A percentile compares a stretch with the other conserved stretches of the same genome.
These are phyloP conservation scores for Acanthamoeba sp. DNA, from an alignment of 208 protist genomes.

Conservation along the genomic window DNA sequence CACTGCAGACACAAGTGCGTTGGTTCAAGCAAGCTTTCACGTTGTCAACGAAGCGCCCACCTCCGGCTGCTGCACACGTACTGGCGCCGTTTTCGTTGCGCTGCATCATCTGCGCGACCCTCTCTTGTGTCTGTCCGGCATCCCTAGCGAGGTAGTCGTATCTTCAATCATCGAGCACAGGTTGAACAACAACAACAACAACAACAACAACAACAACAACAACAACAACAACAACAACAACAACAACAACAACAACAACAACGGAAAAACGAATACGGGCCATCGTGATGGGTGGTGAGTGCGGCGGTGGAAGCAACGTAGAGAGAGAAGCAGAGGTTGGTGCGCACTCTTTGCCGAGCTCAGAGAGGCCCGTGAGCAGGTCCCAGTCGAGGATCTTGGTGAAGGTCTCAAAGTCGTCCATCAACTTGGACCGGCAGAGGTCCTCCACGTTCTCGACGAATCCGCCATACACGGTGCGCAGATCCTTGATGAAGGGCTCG, in stretches of 20 bases:
- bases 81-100: conserved; percentile 17
- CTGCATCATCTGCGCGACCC: conserved; percentile 82
- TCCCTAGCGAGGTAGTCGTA: conserved; percentile 80
- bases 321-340: no score
- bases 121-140: conserved; percentile 77
- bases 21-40: no score
- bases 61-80: no score
- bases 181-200: neutral
- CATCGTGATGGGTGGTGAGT: neutral
- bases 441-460: conserved; percentile 82
- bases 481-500: conserved; percentile 81
- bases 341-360: conserved; percentile 59
- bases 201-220: neutral
- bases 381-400: conserved; percentile 89
- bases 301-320: neutral
- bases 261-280: no score
- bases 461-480: conserved; percentile 62
- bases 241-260: neutral
- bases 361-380: conserved; percentile 75
- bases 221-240: neutral
- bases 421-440: conserved; percentile 73
- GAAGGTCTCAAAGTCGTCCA: conserved; percentile 88
- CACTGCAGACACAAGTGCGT: no score
- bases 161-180: neutral
- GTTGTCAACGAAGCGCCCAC: no score